These are phyloP conservation scores for Brachypodium distachyon DNA, from an alignment of 202 grass and related monocot species.

Conservation along the genomic window DNA sequence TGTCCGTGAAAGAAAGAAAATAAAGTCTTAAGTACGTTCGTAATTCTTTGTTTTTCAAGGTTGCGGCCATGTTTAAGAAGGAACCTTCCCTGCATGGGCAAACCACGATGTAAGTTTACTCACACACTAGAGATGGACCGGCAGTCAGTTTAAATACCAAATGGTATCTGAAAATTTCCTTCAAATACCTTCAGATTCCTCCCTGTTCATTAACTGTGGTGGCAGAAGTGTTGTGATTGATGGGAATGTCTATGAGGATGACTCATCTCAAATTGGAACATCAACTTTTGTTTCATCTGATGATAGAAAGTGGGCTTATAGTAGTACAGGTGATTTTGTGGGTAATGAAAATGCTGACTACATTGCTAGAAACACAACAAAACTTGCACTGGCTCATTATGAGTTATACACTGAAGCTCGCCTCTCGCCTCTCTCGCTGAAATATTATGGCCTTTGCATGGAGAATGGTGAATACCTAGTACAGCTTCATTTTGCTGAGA, in stretches of 20 bases:
- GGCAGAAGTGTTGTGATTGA: constrained; percentile 40
- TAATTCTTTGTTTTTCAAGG: constrained; percentile 31
- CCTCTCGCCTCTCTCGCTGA: constrained; percentile 76
- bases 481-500: constrained; percentile 83
- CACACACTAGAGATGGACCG: background rate
- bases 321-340: constrained; percentile 87
- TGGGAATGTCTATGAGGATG: constrained; percentile 45
- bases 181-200: constrained; percentile 55
- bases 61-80: constrained; percentile 56
- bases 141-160: background rate
- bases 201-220: constrained; percentile 82
- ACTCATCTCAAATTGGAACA: constrained; percentile 59
- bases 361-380: constrained; percentile 48
- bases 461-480: constrained; percentile 66
- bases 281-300: constrained; percentile 39
- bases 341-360: constrained; percentile 62
- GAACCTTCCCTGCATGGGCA: constrained; percentile 57
- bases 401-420: constrained; percentile 80
- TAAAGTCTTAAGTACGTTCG: background rate
- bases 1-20: background rate
- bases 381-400: constrained; percentile 31
- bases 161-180: constrained; percentile 4
- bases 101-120: constrained; percentile 57
- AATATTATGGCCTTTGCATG: constrained; percentile 84
- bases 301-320: constrained; percentile 73